Conservation (phyloP, 2,329 filamentous ascomycete species). For the Huntiella moniliformis region DNA sequence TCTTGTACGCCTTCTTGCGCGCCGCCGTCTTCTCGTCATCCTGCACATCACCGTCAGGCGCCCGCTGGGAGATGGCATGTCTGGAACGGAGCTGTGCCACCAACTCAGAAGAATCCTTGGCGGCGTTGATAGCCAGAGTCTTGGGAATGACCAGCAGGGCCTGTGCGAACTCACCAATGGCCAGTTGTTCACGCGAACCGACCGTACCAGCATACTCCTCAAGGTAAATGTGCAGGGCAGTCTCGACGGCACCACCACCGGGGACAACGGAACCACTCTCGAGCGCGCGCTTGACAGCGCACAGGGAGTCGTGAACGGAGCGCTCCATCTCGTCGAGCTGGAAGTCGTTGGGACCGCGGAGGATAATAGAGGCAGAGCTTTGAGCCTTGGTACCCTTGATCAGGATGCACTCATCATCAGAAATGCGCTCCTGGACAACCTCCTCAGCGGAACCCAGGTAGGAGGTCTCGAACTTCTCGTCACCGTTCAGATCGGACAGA, state of each 20-base stretch:
- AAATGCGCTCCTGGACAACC: conserved; percentile 95
- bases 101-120: conserved; percentile 87
- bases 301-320: conserved; percentile 90
- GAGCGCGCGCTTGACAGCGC: conserved; percentile 88
- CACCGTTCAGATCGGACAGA: conserved; percentile 87
- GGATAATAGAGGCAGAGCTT: conserved; percentile 86
- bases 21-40: conserved; percentile 80
- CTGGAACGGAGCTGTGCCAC: conserved; percentile 87
- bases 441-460: conserved; percentile 85
- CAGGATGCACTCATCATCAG: conserved; percentile 94
- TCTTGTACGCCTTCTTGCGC: conserved; percentile 94
- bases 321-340: conserved; percentile 98
- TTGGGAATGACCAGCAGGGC: conserved; percentile 88
- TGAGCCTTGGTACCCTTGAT: conserved; percentile 90
- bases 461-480: conserved; percentile 86
- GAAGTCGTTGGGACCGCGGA: conserved; percentile 89
- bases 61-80: conserved; percentile 85
- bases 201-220: conserved; percentile 98
- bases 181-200: conserved; percentile 88
- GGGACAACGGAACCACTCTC: conserved; percentile 95
- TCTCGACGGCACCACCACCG: conserved; percentile 90
- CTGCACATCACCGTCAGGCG: conserved; percentile 63
- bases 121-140: conserved; percentile 89
- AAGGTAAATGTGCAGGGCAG: conserved; percentile 96
- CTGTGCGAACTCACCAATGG: conserved; percentile 93